Base-by-base conservation (phyloP, 768 basidiomycete genomes). In the Tylopilus vinaceipallidus region DNA sequence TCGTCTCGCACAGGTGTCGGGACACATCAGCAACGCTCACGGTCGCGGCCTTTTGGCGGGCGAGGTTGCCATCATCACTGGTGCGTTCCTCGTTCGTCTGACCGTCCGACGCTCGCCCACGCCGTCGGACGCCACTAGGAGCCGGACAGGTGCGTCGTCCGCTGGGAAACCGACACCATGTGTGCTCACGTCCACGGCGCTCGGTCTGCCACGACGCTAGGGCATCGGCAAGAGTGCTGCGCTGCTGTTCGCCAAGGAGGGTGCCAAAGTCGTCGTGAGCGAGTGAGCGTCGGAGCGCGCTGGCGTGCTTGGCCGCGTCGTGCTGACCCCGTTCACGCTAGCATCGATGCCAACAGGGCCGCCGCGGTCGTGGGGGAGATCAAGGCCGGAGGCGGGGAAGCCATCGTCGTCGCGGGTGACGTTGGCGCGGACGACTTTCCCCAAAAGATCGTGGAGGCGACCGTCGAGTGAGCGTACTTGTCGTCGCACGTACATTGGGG, bases 11-110 rank as follows among this genome's bases (percentile, higher is more conserved):
- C 88, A 89, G 69, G 77, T 91, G 40, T 78, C 87, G 24, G 80
- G 80, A 45, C 88, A 91, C 61, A 68, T 91, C 23, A 76, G 78
- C 32, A 84, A 79, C 60, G 51, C 68, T 19, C 53, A 72, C 47
- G 56, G 65, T 19, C 71, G 75, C 7, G 88, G 89, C 4, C 71
- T 92, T 37, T 74, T 91, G 41, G 76, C 74, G 1, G 87, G 83
- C 6, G 86, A 92, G 60, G 89, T 91, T 8, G 89, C 87, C 14
- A 91, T 93, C 64, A 84, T 93, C 60, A 93, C 91, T 42, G 90
- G 88, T 84, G 61, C 59, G 80, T 68, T 30, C 26, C 22, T 27
- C 27, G 14, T 13, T 23, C 17, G 34, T 7, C 16, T 14, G 26
- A 37, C 6, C 29, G n/a, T 16, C 27, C 26, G n/a, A 24, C 23